phyloP scores from a whole-genome alignment of 1,284 basidiomycete genomes.

The Ganoderma leucocontextum region DNA sequence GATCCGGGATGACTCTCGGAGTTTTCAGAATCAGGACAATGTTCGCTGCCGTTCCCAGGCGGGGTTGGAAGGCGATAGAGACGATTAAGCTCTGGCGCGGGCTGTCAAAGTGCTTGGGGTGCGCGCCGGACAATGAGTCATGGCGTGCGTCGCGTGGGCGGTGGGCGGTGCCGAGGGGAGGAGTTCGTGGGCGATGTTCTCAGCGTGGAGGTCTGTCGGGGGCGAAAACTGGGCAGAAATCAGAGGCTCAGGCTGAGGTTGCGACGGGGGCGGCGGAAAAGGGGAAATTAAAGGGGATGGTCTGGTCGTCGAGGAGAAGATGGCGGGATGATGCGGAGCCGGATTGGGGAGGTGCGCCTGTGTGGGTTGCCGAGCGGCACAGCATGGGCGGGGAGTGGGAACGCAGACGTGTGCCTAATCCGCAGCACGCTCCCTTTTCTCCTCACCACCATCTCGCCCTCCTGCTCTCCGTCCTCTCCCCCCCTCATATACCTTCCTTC shows the following conservation, averaged over 20 bases:
- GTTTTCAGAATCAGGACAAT: conserved; percentile 9
- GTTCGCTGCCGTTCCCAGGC: conserved; percentile 25
- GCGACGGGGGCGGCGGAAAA: conserved; percentile 5
- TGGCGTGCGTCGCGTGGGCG: conserved; percentile 9
- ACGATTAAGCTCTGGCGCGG: conserved; percentile 31
- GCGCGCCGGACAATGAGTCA: conserved; percentile 13
- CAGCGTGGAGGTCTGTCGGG: neutral
- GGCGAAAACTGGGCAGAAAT: neutral
- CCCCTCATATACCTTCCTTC: conserved; percentile 36
- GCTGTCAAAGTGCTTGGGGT: conserved; percentile 28
- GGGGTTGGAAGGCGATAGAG: conserved; percentile 23
- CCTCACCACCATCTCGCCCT: conserved; percentile 25
- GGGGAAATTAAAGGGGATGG: conserved; percentile 20
- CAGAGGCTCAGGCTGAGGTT: no score
- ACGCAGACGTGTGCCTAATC: conserved; percentile 32
- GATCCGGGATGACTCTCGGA: neutral
- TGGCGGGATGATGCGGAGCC: conserved; percentile 27
- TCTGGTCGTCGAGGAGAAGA: conserved; percentile 18
- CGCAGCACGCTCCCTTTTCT: conserved; percentile 35
- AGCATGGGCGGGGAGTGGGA: conserved; percentile 31
- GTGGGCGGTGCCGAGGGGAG: conserved; percentile 10
- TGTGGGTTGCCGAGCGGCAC: conserved; percentile 22
- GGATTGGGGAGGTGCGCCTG: neutral
- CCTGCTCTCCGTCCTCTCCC: conserved; percentile 17
- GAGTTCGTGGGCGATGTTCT: neutral